A percentile compares a stretch with the other conserved stretches of the same genome.
phyloP scores from a whole-genome alignment of 305 asterid species.

The Salvia sclarea region DNA sequence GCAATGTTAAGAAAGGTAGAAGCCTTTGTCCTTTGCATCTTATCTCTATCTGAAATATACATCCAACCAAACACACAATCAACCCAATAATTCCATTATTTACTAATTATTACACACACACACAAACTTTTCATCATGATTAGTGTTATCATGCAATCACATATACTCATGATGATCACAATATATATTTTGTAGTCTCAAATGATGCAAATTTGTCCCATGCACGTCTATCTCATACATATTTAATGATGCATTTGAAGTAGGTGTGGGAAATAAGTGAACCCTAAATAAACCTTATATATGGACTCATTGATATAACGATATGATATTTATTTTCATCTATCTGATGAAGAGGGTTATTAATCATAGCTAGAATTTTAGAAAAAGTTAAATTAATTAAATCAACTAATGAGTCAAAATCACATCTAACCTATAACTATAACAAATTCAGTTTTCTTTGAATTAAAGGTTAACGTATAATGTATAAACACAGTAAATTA shows the following conservation, averaged over 20 bases:
- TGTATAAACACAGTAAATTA: no score
- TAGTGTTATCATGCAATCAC: neutral
- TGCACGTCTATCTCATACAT: constrained; percentile 19
- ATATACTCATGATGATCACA: neutral
- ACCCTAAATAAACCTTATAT: neutral
- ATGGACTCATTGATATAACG: constrained; percentile 5
- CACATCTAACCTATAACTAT: neutral
- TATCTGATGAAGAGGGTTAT: neutral
- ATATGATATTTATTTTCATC: neutral
- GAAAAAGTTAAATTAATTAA: neutral
- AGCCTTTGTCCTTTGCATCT: constrained; percentile 83
- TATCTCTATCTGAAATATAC: constrained; percentile 74
- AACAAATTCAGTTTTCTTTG: no score
- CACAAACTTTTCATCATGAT: neutral
- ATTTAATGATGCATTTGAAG: neutral
- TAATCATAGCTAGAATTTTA: neutral
- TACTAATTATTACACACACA: neutral
- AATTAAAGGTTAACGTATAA: no score
- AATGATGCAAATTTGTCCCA: constrained; percentile 1
- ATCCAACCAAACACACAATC: constrained; percentile 6
- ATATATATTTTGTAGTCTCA: neutral
- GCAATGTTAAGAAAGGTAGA: constrained; percentile 65
- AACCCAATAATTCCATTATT: neutral
- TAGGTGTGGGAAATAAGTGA: neutral
- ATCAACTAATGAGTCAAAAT: neutral